These are phyloP conservation scores for Dissoconium aciculare DNA, from an alignment of 2,329 filamentous ascomycete genomes.

Conservation along the genomic window DNA sequence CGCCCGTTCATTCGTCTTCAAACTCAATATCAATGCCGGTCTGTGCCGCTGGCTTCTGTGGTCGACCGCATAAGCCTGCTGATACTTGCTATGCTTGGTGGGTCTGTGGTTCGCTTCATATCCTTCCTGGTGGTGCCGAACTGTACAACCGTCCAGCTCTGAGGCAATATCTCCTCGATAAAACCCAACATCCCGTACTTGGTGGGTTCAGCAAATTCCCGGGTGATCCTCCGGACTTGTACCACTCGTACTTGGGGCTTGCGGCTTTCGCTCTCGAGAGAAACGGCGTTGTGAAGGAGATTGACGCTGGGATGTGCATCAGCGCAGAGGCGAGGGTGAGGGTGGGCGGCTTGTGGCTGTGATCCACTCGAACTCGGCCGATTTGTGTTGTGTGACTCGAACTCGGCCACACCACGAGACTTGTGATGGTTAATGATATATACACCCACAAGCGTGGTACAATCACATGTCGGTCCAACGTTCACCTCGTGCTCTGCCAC, in stretches of 20 bases:
- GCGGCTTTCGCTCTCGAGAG: slow-evolving; percentile 53
- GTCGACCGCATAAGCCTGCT: slow-evolving; percentile 74
- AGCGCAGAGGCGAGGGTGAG: slow-evolving; percentile 39
- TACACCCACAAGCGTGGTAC: no score
- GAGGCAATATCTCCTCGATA: slow-evolving; percentile 63
- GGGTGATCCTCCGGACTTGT: slow-evolving; percentile 46
- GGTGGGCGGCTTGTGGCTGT: slow-evolving; percentile 17
- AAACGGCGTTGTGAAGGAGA: slow-evolving; percentile 46
- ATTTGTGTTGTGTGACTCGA: no score
- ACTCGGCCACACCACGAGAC: no score
- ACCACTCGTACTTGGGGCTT: slow-evolving; percentile 80
- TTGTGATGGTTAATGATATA: no score
- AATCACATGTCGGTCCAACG: no score
- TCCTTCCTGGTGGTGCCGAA: slow-evolving; percentile 9
- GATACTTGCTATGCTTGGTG: slow-evolving; percentile 97
- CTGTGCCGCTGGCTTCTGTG: slow-evolving; percentile 58
- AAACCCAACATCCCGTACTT: slow-evolving; percentile 66
- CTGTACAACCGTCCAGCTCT: slow-evolving; percentile 13
- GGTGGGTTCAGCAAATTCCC: slow-evolving; percentile 35
- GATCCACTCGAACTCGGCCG: no score
- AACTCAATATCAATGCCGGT: slow-evolving; percentile 3
- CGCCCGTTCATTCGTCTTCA: slow-evolving; percentile 1
- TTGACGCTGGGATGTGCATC: slow-evolving; percentile 66
- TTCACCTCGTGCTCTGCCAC: no score
- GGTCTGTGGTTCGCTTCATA: slow-evolving; percentile 50